These are phyloP conservation scores for Cymbidium sinense DNA, from an alignment of 106 monocot species.

Conservation along the genomic window DNA sequence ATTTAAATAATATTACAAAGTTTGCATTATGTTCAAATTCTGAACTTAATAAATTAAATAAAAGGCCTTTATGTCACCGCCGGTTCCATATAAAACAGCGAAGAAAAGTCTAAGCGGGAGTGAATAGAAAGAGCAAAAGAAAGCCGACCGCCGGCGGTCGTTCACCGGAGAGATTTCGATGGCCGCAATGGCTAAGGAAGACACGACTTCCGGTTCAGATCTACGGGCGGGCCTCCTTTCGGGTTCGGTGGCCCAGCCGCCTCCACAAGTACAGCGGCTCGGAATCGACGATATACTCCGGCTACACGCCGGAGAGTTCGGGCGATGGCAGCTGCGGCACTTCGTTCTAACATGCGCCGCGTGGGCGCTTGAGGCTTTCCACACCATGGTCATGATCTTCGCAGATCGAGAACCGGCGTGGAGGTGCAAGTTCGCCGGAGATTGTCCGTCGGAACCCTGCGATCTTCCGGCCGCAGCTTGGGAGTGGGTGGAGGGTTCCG, in stretches of 20 bases:
- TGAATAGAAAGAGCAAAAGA: no score
- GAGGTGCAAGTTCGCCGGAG: background rate
- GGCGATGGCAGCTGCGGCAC: slow-evolving; percentile 50
- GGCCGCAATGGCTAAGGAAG: background rate
- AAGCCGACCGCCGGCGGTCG: background rate
- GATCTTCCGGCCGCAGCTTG: slow-evolving; percentile 17
- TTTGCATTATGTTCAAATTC: no score
- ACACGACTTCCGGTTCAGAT: background rate
- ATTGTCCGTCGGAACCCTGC: slow-evolving; percentile 14
- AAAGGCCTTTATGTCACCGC: no score
- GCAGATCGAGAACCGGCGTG: slow-evolving; percentile 17
- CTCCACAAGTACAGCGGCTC: slow-evolving; percentile 1
- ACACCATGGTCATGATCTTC: slow-evolving; percentile 51
- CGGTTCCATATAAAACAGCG: background rate
- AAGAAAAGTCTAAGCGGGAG: background rate
- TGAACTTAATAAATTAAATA: no score
- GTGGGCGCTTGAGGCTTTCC: slow-evolving; percentile 49
- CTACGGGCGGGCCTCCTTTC: background rate
- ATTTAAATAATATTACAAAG: no score
- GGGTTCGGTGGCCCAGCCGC: background rate
- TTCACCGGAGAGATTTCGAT: background rate
- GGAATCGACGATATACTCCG: slow-evolving; percentile 50
- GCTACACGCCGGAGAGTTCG: slow-evolving; percentile 46
- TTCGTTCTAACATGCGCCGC: slow-evolving; percentile 47
- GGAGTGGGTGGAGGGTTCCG: slow-evolving; percentile 30